Base-by-base conservation (phyloP, 208 protist species). In the Vickermania spadyakhi region DNA sequence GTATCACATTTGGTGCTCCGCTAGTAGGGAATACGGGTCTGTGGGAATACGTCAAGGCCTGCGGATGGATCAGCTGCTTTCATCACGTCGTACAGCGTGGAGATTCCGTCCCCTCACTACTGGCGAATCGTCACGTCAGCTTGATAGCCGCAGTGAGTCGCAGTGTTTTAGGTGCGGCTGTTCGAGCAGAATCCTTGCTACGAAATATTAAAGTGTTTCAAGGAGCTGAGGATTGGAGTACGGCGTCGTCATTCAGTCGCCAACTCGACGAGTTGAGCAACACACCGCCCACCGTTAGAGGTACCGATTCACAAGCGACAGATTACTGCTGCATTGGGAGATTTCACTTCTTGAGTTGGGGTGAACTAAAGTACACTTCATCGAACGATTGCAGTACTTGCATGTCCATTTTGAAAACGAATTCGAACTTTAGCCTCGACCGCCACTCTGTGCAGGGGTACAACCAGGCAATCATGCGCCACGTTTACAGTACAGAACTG, bases 1-100 rank as follows among this genome's bases (percentile, higher is more conserved):
- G 86, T 58, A 67, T 88, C 28, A 72, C 86, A 22, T 68, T 88
- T 41, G 86, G 86, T 13, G 72, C 86, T 0, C 86, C 86, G 52
- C 52, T 93, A 26, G 66, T 86, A 18, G 86, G 82, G 13, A 86
- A 89, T 66, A 79, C 81, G 51, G 64, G 81, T 57, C 62, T 93
- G 28, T 74, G 72, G 0, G 61, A 80, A 36, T 74, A 60, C 51
- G 78, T 93, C 22, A 56, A 72, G 56, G 53, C 31, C 31, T 75
- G 75, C 58, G 80, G 80, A 26, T 88, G 77, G 82, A 28, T 50
- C 18, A 45, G 55, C 21, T 68, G 68, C 56, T 93, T 93, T 71
- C 86, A 93, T 45, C 68, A 84, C 58, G 54, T 93, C 36, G 74
- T 90, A 28, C 80, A 93, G 63, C 65, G 70, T 59, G 79, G 66